These are phyloP conservation scores for Podospora sp. DNA, from an alignment of 495 filamentous ascomycete species.

Conservation along the genomic window DNA sequence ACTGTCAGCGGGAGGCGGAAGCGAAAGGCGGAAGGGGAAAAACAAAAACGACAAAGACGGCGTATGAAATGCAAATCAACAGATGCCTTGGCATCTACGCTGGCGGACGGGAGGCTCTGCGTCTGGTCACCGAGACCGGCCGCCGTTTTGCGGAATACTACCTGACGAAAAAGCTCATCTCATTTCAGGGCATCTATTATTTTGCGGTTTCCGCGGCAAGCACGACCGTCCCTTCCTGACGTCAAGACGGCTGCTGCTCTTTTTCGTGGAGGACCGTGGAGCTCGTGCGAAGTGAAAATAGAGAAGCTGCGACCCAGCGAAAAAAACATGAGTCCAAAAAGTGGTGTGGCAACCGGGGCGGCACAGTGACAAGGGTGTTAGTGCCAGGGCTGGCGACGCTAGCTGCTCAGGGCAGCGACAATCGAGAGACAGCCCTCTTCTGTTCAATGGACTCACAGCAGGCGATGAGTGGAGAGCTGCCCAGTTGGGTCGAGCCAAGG, in stretches of 20 bases:
- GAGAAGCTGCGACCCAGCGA: constrained; percentile 6
- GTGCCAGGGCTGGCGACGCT: constrained; percentile 22
- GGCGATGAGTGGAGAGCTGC: background rate
- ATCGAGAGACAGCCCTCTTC: constrained; percentile 13
- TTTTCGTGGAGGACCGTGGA: background rate
- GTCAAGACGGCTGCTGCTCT: background rate
- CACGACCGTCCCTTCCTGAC: constrained; percentile 2
- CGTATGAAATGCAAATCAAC: background rate
- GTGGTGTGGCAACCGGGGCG: constrained; percentile 31
- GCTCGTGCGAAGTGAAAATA: background rate
- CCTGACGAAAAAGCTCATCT: constrained; percentile 1
- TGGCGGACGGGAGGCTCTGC: constrained; percentile 10
- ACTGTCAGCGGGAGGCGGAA: constrained; percentile 8
- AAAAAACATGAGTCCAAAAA: constrained; percentile 9
- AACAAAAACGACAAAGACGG: background rate
- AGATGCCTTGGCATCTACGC: constrained; percentile 9
- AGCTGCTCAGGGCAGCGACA: constrained; percentile 20
- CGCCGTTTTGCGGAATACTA: background rate
- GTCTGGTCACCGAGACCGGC: background rate
- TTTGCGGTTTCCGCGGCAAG: constrained; percentile 16
- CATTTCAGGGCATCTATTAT: constrained; percentile 1
- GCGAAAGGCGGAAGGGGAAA: constrained; percentile 4
- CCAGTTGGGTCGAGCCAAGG: background rate
- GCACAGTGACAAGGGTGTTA: constrained; percentile 28
- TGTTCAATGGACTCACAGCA: background rate